A percentile compares a stretch with the other conserved stretches of the same genome.
phyloP scores from a whole-genome alignment of 306 rosid species.

The Dryas octopetala region DNA sequence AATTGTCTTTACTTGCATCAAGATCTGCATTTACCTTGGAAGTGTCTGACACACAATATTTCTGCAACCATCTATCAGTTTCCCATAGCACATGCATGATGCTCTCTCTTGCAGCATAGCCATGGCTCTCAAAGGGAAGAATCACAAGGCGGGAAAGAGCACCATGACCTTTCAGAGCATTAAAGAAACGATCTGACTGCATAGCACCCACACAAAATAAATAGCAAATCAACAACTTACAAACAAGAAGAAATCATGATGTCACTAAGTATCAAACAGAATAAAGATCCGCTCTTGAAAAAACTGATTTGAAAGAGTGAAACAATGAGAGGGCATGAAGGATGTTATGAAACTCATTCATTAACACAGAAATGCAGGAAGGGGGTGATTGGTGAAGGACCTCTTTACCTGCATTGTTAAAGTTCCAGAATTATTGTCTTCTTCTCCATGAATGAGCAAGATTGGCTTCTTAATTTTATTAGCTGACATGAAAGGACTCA shows the following conservation, averaged over 20 bases:
- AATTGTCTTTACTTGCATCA: constrained; percentile 43
- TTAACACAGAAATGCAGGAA: not conserved
- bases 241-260: constrained; percentile 8
- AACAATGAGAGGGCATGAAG: not conserved
- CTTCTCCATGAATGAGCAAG: constrained; percentile 96
- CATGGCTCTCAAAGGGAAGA: constrained; percentile 95
- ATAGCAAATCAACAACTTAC: constrained; percentile 20
- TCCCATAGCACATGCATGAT: constrained; percentile 99
- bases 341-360: not conserved
- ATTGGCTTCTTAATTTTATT: constrained; percentile 94
- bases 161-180: constrained; percentile 97
- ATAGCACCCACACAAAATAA: constrained; percentile 27
- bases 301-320: not conserved
- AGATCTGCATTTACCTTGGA: constrained; percentile 40
- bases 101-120: constrained; percentile 89
- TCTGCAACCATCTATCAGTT: constrained; percentile 95
- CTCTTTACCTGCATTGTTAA: constrained; percentile 88
- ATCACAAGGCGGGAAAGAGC: constrained; percentile 92
- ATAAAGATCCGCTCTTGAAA: not conserved
- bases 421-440: constrained; percentile 93
- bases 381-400: not conserved
- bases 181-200: constrained; percentile 97
- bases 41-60: constrained; percentile 53
- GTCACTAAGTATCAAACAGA: not conserved
- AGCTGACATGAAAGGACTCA: constrained; percentile 99